These are phyloP conservation scores for Lineolata rhizophorae DNA, from an alignment of 495 filamentous ascomycete genomes.

Conservation along the genomic window DNA sequence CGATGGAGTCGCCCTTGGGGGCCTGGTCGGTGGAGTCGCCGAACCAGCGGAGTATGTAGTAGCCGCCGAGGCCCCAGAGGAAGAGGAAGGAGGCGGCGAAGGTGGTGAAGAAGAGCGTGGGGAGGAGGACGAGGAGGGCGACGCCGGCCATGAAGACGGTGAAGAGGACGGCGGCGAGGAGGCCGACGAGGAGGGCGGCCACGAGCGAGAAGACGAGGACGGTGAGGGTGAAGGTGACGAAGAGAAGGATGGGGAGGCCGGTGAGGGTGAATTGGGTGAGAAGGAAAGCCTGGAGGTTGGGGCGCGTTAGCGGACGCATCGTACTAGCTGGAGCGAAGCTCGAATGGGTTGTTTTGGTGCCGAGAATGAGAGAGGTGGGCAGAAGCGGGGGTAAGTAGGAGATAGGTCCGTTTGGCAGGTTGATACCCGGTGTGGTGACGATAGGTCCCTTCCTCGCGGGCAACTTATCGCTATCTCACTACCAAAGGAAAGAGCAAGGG, in stretches of 20 bases:
- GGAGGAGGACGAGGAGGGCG: constrained; percentile 39
- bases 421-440: too few relatives aligned
- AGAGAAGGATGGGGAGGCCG: constrained; percentile 36
- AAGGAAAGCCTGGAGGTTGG: constrained; percentile 23
- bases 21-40: constrained; percentile 12
- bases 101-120: constrained; percentile 36
- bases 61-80: constrained; percentile 37
- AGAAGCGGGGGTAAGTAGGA: too few relatives aligned
- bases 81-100: constrained; percentile 33
- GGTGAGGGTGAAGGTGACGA: constrained; percentile 32
- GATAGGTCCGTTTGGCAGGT: too few relatives aligned
- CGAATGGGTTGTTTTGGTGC: background rate
- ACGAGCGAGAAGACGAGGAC: constrained; percentile 31
- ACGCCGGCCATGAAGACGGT: constrained; percentile 37
- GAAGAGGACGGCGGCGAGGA: constrained; percentile 29
- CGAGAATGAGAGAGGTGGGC: background rate
- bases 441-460: too few relatives aligned
- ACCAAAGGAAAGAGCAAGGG: too few relatives aligned
- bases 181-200: constrained; percentile 26
- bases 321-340: background rate
- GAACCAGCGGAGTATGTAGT: constrained; percentile 30
- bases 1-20: constrained; percentile 12
- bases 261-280: constrained; percentile 31
- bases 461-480: too few relatives aligned
- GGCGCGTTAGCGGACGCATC: background rate